A percentile compares a stretch with the other conserved stretches of the same genome.
Conservation (phyloP, 176 grass and related monocot genomes). For the Phoenix roebelenii region DNA sequence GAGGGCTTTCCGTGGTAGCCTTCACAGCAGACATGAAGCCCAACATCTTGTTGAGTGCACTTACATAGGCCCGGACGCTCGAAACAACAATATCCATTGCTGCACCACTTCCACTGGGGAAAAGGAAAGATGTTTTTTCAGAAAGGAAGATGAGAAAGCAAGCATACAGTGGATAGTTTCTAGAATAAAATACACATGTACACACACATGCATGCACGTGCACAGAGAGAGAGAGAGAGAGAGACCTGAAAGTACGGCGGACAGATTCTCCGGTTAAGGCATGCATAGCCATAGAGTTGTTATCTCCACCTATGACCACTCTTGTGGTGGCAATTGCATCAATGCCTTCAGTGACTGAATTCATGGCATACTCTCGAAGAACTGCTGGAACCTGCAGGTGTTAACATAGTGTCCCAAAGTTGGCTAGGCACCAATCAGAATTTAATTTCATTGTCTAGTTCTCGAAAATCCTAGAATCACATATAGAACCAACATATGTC, state of each 20-base stretch:
- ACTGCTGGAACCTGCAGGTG: slow-evolving; percentile 49
- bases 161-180: no score
- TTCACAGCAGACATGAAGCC: slow-evolving; percentile 51
- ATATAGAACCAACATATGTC: no score
- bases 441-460: no score
- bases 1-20: slow-evolving; percentile 30
- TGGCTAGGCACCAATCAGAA: no score
- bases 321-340: slow-evolving; percentile 92
- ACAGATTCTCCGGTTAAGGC: slow-evolving; percentile 31
- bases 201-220: no score
- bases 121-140: neutral
- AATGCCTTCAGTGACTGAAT: slow-evolving; percentile 84
- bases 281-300: slow-evolving; percentile 25
- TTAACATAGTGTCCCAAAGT: neutral
- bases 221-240: neutral
- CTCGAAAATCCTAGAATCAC: no score
- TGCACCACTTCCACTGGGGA: slow-evolving; percentile 68
- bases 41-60: slow-evolving; percentile 81
- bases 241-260: slow-evolving; percentile 59
- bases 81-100: slow-evolving; percentile 74
- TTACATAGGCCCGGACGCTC: slow-evolving; percentile 76
- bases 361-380: slow-evolving; percentile 79
- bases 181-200: no score
- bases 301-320: slow-evolving; percentile 48
- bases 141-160: no score